Base-by-base conservation (phyloP, 768 basidiomycete species). In the Lactarius deliciosus region DNA sequence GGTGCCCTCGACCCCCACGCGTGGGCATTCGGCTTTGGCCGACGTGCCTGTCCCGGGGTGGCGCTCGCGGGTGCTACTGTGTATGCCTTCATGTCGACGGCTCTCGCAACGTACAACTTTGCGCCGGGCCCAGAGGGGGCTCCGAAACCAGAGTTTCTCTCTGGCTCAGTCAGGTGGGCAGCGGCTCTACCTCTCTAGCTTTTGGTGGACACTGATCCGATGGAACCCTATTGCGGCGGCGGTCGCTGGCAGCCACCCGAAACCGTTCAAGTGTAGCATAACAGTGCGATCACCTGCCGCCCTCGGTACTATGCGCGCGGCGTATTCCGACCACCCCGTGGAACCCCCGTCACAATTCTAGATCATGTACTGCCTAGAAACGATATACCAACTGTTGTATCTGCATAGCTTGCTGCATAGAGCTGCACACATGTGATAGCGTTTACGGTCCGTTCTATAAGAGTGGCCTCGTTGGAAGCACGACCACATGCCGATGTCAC, bases 21-120 rank as follows among this genome's bases (percentile, higher is more conserved):
- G 36, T 69, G 50, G 18, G 68, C 61, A 3, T 69, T 69, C 38
- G 68, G 68, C 30, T 69, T 69, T 41, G 68, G 68, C 34, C 64
- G 68, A 32, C 50, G 68, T 22, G 41, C 22, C 22, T 66, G 65
- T 36, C 65, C 61, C 20, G 65, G 65, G 11, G 6, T 41, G 22
- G 65, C 61, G 5, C 53, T 66, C 54, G 60, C 65, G 6, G 40
- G 30, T 6, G 60, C 65, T n/a, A 66, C 50, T 28, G 22, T 62
- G 15, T 62, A 54, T 36, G 40, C 55, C 10, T 61, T 62, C 41
- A 66, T 66, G 60, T 61, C 65, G 13, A 34, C 34, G 18, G 30
- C 28, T 38, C 60, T 66, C 15, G 53, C 65, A 3, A 55, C 60
- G 9, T 45, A 62, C 41, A 60, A 62, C 22, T 57, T 62, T 38